Conservation (phyloP, 495 filamentous ascomycete genomes). For the Penicillium silybi region DNA sequence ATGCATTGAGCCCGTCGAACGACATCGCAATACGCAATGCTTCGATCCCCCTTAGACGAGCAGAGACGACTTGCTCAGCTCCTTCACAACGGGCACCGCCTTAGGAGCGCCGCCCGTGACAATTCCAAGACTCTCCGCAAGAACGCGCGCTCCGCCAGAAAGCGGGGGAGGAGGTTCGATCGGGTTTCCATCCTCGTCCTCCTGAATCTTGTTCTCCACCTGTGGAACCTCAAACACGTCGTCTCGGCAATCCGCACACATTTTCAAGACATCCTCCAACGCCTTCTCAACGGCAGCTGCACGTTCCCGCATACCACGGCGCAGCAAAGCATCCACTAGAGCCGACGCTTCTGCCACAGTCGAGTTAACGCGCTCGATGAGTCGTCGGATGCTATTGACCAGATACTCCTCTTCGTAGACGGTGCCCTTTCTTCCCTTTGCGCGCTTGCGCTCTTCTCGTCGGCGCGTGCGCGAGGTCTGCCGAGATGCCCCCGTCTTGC, state of each 20-base stretch:
- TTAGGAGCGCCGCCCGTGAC: conserved; percentile 18
- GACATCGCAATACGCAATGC: neutral
- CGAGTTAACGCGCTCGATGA: conserved; percentile 79
- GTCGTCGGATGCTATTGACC: conserved; percentile 75
- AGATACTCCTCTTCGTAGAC: conserved; percentile 98
- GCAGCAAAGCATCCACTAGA: conserved; percentile 68
- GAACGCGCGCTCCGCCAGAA: conserved; percentile 33
- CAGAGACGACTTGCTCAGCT: conserved; percentile 52
- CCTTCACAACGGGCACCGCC: conserved; percentile 41
- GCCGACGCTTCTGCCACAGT: conserved; percentile 62
- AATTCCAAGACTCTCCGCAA: conserved; percentile 40
- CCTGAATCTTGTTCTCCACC: neutral
- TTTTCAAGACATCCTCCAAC: conserved; percentile 65
- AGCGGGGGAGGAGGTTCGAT: conserved; percentile 25
- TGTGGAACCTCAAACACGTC: conserved; percentile 59
- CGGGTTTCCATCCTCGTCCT: conserved; percentile 1
- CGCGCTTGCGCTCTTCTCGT: conserved; percentile 90
- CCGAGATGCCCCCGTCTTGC: conserved; percentile 66
- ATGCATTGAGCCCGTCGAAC: neutral
- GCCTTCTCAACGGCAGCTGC: conserved; percentile 71
- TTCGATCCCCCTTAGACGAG: conserved; percentile 33
- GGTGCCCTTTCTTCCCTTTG: conserved; percentile 88
- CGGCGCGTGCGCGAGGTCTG: conserved; percentile 78
- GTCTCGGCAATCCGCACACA: conserved; percentile 57
- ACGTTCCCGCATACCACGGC: conserved; percentile 82